Percentiles rank a stretch among this genome's conserved stretches.
Evolutionary conservation across 345 rosid species (phyloP).

Genomic region (Psidium friedrichsthalianum): DNA sequence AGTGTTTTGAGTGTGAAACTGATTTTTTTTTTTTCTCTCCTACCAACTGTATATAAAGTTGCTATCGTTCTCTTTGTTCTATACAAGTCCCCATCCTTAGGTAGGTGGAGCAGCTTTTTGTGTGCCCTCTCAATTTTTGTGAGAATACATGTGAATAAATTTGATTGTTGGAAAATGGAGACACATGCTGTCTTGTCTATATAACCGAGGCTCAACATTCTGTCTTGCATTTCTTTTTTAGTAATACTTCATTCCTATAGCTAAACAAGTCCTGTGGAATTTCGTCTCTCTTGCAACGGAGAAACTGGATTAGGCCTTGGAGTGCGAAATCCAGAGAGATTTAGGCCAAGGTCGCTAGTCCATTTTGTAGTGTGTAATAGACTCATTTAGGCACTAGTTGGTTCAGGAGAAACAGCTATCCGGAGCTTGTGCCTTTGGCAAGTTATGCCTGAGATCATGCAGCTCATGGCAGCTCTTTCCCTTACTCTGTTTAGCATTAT

Average conservation of each 20-base stretch:
- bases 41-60: neutral
- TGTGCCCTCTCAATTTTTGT: neutral
- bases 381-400: neutral
- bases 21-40: neutral
- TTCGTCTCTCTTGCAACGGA: conserved; percentile 14
- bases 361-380: neutral
- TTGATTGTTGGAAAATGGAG: neutral
- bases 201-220: neutral
- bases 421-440: neutral
- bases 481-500: neutral
- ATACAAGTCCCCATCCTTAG: neutral
- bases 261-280: neutral
- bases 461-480: neutral
- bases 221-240: neutral
- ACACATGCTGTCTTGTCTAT: neutral
- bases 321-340: conserved; percentile 24
- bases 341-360: neutral
- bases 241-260: neutral
- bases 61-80: neutral
- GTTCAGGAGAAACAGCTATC: neutral
- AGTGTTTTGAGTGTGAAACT: neutral
- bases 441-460: neutral
- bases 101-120: neutral
- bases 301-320: conserved; percentile 25
- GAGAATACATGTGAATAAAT: neutral